phyloP scores from a whole-genome alignment of 768 basidiomycete species.

The Rhizopogon rudus region DNA sequence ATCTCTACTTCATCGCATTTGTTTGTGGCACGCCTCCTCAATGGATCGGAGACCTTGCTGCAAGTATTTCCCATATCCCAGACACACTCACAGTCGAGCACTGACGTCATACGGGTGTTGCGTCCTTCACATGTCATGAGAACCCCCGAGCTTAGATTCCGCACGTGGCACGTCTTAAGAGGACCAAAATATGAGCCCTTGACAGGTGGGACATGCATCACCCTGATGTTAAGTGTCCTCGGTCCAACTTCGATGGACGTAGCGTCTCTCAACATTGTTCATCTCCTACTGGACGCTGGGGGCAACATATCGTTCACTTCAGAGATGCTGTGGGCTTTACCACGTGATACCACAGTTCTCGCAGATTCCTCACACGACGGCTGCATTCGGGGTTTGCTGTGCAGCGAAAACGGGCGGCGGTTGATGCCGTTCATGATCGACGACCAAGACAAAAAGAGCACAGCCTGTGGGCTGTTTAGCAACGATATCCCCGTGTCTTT shows the following conservation, averaged over 20 bases:
- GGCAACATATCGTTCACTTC: neutral
- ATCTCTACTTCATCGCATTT: slow-evolving; percentile 1
- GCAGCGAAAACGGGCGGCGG: neutral
- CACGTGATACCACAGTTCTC: neutral
- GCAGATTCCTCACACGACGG: slow-evolving; percentile 5
- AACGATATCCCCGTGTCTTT: neutral
- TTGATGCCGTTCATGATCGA: slow-evolving; percentile 1
- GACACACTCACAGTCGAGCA: neutral
- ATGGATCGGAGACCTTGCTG: neutral
- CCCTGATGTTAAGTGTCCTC: neutral
- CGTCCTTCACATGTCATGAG: neutral
- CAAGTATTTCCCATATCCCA: neutral
- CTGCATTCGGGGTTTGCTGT: slow-evolving; percentile 2
- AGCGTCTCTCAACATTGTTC: neutral
- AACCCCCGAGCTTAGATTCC: neutral
- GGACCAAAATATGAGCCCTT: neutral
- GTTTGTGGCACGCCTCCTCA: slow-evolving; percentile 1
- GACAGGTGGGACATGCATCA: neutral
- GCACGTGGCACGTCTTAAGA: neutral
- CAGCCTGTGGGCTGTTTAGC: neutral
- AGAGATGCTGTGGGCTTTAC: neutral
- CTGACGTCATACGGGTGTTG: neutral
- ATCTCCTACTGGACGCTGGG: neutral
- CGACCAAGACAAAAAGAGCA: neutral
- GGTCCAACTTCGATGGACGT: neutral